Base-by-base conservation (phyloP, 768 basidiomycete species). In the Tulasnella sp. region DNA sequence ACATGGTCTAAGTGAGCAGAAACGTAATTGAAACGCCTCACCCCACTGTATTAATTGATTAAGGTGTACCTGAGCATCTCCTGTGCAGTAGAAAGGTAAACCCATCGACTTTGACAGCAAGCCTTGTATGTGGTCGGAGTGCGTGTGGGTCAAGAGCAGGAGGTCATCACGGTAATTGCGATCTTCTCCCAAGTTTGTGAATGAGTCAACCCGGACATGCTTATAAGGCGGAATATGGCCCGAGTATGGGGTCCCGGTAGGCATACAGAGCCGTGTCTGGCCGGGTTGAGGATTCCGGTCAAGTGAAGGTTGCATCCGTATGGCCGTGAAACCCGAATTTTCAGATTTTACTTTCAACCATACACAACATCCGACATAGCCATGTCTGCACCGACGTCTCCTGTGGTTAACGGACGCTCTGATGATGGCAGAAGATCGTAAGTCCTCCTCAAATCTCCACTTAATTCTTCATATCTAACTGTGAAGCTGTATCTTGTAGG, bases 61-160 rank as follows among this genome's bases (percentile, higher is more conserved):
- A 38, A 15, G 15, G 15, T 5, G 34, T 38, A 49, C 57, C 70
- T 92, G 93, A 17, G 92, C 84, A 68, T 92, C 87, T 4, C 74
- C 70, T 0, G 92, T 90, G 70, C 91, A 93, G 57, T 87, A 70
- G 8, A 96, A 80, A 1, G 73, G 74, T 44, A 81, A 80, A 2
- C 78, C 81, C 66, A 93, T 92, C 0, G 82, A 83, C 60, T 82
- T 80, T 22, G 86, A 79, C 19, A 82, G 76, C 25, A 96, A 76
- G 3, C 93, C 92, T 44, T 71, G 72, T 53, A 91, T 76, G 67
- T 96, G 92, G 70, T 94, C 92, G 0, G 91, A 78, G 71, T 94
- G 93, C 0, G 91, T 87, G 67, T 96, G 92, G 0, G 85, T 82
- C 55, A 96, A 78, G n/a, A 96, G 78, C 68, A 89, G 80, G 10